These are phyloP conservation scores for Westerdykella ornata DNA, from an alignment of 2,329 filamentous ascomycete genomes.

Conservation along the genomic window DNA sequence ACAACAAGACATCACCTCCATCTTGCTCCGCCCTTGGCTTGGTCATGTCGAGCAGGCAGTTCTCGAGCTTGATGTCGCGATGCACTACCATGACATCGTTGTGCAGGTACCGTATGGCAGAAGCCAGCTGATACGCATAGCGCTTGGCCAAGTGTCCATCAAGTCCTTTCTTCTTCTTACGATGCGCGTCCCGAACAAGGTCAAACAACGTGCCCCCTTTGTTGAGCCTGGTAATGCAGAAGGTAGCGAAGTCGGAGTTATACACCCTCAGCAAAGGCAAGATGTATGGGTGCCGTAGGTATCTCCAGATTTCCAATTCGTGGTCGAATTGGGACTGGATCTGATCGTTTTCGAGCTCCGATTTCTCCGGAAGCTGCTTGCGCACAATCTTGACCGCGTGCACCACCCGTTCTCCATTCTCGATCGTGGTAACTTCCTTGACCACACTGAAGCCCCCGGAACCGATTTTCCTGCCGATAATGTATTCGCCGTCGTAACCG, in stretches of 20 bases:
- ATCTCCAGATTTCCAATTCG: constrained; percentile 62
- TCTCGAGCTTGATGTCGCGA: constrained; percentile 63
- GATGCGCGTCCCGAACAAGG: constrained; percentile 50
- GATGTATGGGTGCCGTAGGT: constrained; percentile 56
- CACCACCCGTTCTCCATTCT: constrained; percentile 47
- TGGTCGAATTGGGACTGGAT: constrained; percentile 63
- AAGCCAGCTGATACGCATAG: constrained; percentile 58
- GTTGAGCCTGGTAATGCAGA: constrained; percentile 60
- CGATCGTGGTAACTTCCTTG: constrained; percentile 59
- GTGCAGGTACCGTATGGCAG: constrained; percentile 59
- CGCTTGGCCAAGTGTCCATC: constrained; percentile 48
- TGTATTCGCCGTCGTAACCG: constrained; percentile 54
- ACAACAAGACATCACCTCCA: constrained; percentile 54
- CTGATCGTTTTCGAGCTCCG: constrained; percentile 57
- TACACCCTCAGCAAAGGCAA: constrained; percentile 58
- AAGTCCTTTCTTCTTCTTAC: constrained; percentile 41
- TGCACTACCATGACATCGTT: constrained; percentile 61
- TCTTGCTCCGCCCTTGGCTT: constrained; percentile 42
- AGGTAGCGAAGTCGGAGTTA: constrained; percentile 61
- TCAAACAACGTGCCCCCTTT: constrained; percentile 60
- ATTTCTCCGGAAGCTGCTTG: constrained; percentile 50
- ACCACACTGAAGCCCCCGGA: constrained; percentile 61
- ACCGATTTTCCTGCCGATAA: constrained; percentile 60
- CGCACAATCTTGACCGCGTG: constrained; percentile 63
- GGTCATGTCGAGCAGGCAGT: constrained; percentile 56